Base-by-base conservation (phyloP, 164 flowering plant species). In the Platanus orientalis region DNA sequence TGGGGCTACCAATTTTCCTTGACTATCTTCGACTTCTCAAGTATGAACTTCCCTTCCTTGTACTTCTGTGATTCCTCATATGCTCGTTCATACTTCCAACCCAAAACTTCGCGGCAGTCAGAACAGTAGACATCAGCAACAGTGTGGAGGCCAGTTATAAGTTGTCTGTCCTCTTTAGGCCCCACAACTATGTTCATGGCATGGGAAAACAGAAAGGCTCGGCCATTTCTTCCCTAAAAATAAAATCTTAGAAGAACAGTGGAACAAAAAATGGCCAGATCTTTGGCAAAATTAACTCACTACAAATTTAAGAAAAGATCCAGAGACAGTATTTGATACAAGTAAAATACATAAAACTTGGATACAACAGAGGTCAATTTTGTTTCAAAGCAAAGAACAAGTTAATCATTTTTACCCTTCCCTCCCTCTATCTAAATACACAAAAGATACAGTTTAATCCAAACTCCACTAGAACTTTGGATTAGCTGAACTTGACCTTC, bases 21-120 rank as follows among this genome's bases (percentile, higher is more conserved):
- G 13, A 78, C 83, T 52, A 79, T 82, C 69, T 73, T 86, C 9
- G 75, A 65, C 69, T 80, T 83, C 69, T 81, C 89, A 34, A 83
- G 59, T 73, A 81, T 78, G 80, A 79, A 86, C 59, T 86, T 89
- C 30, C 89, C 87, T 75, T 87, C 90, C 68, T 84, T 85, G 79
- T 86, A 86, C 76, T 84, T 89, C 68, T 86, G 86, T 12, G 77
- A 27, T 67, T 73, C 77, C 60, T 82, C 84, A 32, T 78, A 82
- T 58, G 84, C 86, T 25, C 83, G 62, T 56, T 76, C 84, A 60
- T 81, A 81, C 62, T 81, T 84, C 87, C 87, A 84, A 3, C 89
- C 87, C 56, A 83, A 42, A 11, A 83, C 76, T 67, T 79, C 76
- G 14, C 58, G 65, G 71, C 83, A 80, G 67, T 80, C 81, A 5